Percentiles rank a stretch among this genome's conserved stretches.
phyloP scores from a whole-genome alignment of 768 basidiomycete species.

The Hericium coralloides region DNA sequence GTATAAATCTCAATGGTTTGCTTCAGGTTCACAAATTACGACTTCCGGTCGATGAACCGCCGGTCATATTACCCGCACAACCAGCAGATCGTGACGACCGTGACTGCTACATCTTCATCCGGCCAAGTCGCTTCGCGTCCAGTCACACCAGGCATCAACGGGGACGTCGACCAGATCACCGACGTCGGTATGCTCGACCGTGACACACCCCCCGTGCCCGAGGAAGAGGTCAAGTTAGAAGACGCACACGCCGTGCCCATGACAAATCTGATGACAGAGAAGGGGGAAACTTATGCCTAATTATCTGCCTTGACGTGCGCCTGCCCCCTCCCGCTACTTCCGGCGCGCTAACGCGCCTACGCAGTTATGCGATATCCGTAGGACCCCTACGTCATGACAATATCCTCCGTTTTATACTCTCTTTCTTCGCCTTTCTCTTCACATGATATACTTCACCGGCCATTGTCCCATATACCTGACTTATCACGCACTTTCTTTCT shows the following conservation, averaged over 20 bases:
- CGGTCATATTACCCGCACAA: constrained; percentile 88
- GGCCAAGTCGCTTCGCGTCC: constrained; percentile 66
- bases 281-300: constrained; percentile 4
- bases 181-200: constrained; percentile 1
- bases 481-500: background rate
- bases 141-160: constrained; percentile 40
- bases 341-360: background rate
- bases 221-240: constrained; percentile 8
- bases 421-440: background rate
- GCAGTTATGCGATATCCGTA: background rate
- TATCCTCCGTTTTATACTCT: background rate
- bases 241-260: constrained; percentile 10
- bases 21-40: constrained; percentile 79
- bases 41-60: constrained; percentile 86
- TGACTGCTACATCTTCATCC: constrained; percentile 69
- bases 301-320: background rate
- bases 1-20: background rate
- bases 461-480: background rate
- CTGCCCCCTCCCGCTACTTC: background rate
- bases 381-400: background rate
- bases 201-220: background rate
- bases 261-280: constrained; percentile 11
- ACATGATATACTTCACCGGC: background rate
- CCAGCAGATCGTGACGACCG: constrained; percentile 51
- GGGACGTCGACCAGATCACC: too few relatives aligned